These are phyloP conservation scores for Fusarium guadeloupense DNA, from an alignment of 2,329 filamentous ascomycete genomes.

Conservation along the genomic window DNA sequence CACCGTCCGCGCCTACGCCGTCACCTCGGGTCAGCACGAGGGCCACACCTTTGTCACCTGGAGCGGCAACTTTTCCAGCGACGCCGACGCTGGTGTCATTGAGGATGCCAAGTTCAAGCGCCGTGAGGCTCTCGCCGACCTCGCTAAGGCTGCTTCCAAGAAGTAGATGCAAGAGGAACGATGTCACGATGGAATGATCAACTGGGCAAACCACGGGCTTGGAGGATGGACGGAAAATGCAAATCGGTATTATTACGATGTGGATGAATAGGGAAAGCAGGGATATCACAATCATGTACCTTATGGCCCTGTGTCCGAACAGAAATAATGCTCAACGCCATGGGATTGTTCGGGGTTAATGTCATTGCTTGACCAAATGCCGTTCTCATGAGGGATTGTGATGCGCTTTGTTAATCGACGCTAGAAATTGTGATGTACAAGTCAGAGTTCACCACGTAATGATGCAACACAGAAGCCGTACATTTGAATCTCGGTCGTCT, in stretches of 20 bases:
- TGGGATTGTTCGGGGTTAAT: not conserved
- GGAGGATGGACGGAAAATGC: not conserved
- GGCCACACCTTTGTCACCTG: conserved; percentile 74
- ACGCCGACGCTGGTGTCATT: conserved; percentile 76
- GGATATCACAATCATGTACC: conserved; percentile 5
- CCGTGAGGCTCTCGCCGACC: conserved; percentile 73
- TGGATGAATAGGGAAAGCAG: conserved; percentile 1
- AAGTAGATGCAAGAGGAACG: conserved; percentile 24
- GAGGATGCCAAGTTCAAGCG: conserved; percentile 82
- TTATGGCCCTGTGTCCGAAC: not conserved
- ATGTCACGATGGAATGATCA: not conserved
- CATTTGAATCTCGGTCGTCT: too few species aligned
- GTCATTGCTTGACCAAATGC: not conserved
- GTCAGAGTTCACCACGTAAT: too few species aligned
- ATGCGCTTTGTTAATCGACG: too few species aligned
- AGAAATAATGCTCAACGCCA: not conserved
- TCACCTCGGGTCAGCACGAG: conserved; percentile 73
- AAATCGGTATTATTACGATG: not conserved
- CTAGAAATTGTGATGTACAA: too few species aligned
- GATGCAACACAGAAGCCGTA: too few species aligned
- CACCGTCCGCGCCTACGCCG: conserved; percentile 70
- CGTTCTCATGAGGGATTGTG: too few species aligned
- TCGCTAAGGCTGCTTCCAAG: conserved; percentile 60
- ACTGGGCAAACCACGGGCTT: not conserved
- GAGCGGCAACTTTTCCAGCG: conserved; percentile 74